Percentiles rank a stretch among this genome's conserved stretches.
Conservation (phyloP, 2,329 filamentous ascomycete genomes). For the Ophiostoma tasmaniense region DNA sequence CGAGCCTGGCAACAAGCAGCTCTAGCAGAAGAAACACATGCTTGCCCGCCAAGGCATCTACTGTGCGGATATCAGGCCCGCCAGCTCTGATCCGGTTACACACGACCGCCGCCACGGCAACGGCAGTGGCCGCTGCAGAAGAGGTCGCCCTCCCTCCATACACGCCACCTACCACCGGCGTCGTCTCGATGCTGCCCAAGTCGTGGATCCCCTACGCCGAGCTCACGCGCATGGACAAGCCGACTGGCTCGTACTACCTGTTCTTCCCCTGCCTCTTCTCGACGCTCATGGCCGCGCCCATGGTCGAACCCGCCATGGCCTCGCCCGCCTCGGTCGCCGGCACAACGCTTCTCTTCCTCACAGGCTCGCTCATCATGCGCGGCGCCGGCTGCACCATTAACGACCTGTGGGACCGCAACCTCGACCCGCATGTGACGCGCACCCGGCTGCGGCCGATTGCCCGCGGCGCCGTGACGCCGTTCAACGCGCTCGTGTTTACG, state of each 20-base stretch:
- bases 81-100: constrained; percentile 8
- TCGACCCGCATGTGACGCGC: constrained; percentile 70
- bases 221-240: constrained; percentile 72
- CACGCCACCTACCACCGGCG: constrained; percentile 58
- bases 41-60: constrained; percentile 4
- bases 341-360: constrained; percentile 61
- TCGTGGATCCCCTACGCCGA: constrained; percentile 75
- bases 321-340: constrained; percentile 52
- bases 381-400: constrained; percentile 85
- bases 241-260: constrained; percentile 73
- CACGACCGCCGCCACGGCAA: not conserved
- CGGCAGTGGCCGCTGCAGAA: constrained; percentile 16
- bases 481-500: constrained; percentile 64
- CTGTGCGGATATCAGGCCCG: constrained; percentile 1
- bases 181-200: constrained; percentile 60
- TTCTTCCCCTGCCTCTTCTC: constrained; percentile 82
- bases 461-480: constrained; percentile 64
- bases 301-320: constrained; percentile 49
- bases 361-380: constrained; percentile 75
- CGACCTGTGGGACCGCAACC: constrained; percentile 81
- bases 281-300: constrained; percentile 67
- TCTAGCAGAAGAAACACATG: not conserved
- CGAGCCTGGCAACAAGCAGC: constrained; percentile 2
- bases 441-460: constrained; percentile 75
- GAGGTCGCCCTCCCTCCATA: constrained; percentile 36